phyloP scores from a whole-genome alignment of 2,329 filamentous ascomycete genomes.

The Phaeosphaeriaceae sp. region DNA sequence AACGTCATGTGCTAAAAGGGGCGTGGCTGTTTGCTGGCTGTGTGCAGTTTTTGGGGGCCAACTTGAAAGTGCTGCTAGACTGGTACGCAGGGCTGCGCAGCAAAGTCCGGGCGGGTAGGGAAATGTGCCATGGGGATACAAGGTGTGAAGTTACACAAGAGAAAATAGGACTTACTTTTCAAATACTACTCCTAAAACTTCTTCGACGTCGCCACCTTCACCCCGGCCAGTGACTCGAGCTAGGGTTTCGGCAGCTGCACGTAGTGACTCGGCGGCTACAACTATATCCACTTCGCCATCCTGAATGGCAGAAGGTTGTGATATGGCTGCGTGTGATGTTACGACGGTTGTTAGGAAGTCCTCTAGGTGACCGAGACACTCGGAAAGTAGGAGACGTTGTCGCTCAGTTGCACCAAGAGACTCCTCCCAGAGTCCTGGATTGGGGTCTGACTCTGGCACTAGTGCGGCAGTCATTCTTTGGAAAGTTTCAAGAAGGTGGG shows the following conservation, averaged over 20 bases:
- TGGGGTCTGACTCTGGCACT: constrained; percentile 50
- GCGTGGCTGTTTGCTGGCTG: constrained; percentile 24
- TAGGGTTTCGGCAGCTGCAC: constrained; percentile 54
- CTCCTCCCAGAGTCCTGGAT: constrained; percentile 77
- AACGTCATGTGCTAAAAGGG: constrained; percentile 30
- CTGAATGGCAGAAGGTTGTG: constrained; percentile 6
- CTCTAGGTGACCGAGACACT: constrained; percentile 74
- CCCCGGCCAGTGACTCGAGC: constrained; percentile 87
- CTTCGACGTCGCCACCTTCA: constrained; percentile 87
- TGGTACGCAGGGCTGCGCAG: constrained; percentile 4
- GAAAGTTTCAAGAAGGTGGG: constrained; percentile 72
- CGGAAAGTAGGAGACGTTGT: constrained; percentile 79
- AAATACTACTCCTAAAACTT: constrained; percentile 95
- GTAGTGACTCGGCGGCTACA: constrained; percentile 85
- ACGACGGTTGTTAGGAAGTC: constrained; percentile 74
- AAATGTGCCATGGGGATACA: constrained; percentile 4
- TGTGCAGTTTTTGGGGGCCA: constrained; percentile 5
- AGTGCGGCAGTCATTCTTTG: constrained; percentile 67
- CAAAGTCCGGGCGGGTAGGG: background rate
- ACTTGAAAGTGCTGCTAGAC: constrained; percentile 2
- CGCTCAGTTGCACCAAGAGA: constrained; percentile 89
- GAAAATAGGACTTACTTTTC: constrained; percentile 74
- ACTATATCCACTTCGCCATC: constrained; percentile 76
- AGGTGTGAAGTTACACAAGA: background rate
- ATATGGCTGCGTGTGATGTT: constrained; percentile 9